These are phyloP conservation scores for Hypoxylon sp. DNA, from an alignment of 2,329 filamentous ascomycete species.

Conservation along the genomic window DNA sequence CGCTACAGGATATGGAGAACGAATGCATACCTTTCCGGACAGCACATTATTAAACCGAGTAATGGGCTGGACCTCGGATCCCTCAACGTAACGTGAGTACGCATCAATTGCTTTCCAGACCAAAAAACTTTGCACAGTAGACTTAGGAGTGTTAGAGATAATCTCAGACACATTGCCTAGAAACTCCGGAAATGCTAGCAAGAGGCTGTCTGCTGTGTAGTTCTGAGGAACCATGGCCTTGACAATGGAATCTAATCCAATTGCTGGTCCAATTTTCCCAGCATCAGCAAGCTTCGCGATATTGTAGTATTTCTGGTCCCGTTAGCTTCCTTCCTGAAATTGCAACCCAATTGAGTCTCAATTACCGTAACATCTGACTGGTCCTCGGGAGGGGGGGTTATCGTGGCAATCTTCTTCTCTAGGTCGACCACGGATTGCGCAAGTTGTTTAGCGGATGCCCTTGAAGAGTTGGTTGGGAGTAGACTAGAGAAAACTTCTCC, in stretches of 20 bases:
- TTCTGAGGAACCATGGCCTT: conserved; percentile 65
- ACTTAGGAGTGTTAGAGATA: conserved; percentile 66
- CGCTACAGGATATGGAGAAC: not conserved
- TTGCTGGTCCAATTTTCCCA: conserved; percentile 67
- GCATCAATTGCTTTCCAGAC: conserved; percentile 74
- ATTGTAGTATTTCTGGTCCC: conserved; percentile 73
- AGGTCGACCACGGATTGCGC: conserved; percentile 67
- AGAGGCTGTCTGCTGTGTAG: conserved; percentile 67
- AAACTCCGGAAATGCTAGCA: conserved; percentile 73
- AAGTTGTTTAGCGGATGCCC: conserved; percentile 48
- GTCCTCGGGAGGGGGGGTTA: conserved; percentile 71
- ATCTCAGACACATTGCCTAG: conserved; percentile 71
- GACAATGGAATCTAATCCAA: conserved; percentile 69
- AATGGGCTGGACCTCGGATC: conserved; percentile 72
- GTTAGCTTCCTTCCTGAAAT: conserved; percentile 30
- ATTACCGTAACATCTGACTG: conserved; percentile 71
- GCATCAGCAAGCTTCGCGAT: conserved; percentile 71
- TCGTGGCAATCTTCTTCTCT: conserved; percentile 73
- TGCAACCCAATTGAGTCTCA: not conserved
- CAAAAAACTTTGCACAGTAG: conserved; percentile 74
- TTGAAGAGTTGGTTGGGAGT: conserved; percentile 48
- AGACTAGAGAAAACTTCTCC: conserved; percentile 56
- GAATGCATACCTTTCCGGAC: conserved; percentile 64
- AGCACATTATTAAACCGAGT: conserved; percentile 73
- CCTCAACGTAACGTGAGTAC: conserved; percentile 69